Base-by-base conservation (phyloP, 1,284 basidiomycete species). In the Thecaphora thlaspeos region DNA sequence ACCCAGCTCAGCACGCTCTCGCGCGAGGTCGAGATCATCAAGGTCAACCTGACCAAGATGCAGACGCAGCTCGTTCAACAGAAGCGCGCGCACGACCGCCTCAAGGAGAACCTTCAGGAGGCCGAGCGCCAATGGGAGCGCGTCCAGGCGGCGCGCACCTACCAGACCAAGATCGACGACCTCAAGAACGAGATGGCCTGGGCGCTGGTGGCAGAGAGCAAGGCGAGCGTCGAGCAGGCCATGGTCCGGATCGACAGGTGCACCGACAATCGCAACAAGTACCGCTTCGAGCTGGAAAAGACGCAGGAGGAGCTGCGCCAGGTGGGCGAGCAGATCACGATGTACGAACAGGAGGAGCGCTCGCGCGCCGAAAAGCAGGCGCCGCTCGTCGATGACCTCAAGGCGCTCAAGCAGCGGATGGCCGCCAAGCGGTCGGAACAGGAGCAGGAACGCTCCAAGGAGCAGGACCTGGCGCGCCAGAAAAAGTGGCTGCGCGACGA, bases 1-100 rank as follows among this genome's bases (percentile, higher is more conserved):
- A 98, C 94, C 0, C 90, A 92, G 67, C 85, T 99, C 23, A 85
- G 86, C 32, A 88, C 93, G 71, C 85, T 99, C 21, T 86, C 85
- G 5, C 86, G 90, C 24, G 89, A 93, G 75, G 98, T 98, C 75
- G 84, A 88, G 37, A 81, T 83, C 2, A 88, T 89, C 68, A 79
- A 87, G 24, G 48, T 46, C 4, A 67, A 75, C 41, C 49, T 76
- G 4, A 46, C 60, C 28, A 61, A 60, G 46, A 76, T 75, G 59
- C 57, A 57, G 37, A 54, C 52, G 2, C 57, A 69, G 14, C 34
- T 76, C 24, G 55, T 60, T 9, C 67, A 58, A 46, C 79, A 80
- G 54, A 83, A 84, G 46, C 85, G 87, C 48, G 83, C 84, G 22
- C 79, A 94, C 21, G 88, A 88, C 0, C 88, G 91, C 53, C 82